These are phyloP conservation scores for Pleurostoma richardsiae DNA, from an alignment of 2,329 filamentous ascomycete species.

Conservation along the genomic window DNA sequence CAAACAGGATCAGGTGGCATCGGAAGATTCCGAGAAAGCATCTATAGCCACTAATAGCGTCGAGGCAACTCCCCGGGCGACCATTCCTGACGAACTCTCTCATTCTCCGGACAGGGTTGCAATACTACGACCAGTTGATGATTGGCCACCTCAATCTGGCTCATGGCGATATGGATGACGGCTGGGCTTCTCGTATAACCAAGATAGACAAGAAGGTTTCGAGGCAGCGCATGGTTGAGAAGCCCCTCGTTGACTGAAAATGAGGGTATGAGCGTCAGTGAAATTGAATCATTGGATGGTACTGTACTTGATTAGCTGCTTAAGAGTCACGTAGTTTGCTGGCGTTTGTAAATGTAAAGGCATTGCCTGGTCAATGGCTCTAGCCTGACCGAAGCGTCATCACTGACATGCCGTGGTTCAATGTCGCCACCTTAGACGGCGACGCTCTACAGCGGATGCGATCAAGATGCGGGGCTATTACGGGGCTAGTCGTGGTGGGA, in stretches of 20 bases:
- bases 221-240: neutral
- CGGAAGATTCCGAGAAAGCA: slow-evolving; percentile 1
- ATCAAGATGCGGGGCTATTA: too few relatives aligned
- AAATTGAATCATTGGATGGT: neutral
- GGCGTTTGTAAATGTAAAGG: too few relatives aligned
- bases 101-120: slow-evolving; percentile 1
- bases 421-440: too few relatives aligned
- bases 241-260: slow-evolving; percentile 1
- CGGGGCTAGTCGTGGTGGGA: too few relatives aligned
- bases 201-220: slow-evolving; percentile 1
- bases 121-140: slow-evolving; percentile 1
- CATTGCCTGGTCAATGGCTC: too few relatives aligned
- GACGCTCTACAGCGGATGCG: too few relatives aligned
- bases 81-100: neutral
- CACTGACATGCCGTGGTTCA: too few relatives aligned
- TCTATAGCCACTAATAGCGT: neutral
- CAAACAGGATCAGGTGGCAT: slow-evolving; percentile 3
- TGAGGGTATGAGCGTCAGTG: neutral
- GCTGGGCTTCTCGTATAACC: neutral
- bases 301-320: too few relatives aligned
- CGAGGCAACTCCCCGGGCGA: slow-evolving; percentile 1
- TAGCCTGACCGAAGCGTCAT: too few relatives aligned
- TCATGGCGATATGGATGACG: neutral
- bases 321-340: neutral
- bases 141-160: slow-evolving; percentile 1